phyloP scores from a whole-genome alignment of 75 land plant species.

The Pinus tabuliformis region DNA sequence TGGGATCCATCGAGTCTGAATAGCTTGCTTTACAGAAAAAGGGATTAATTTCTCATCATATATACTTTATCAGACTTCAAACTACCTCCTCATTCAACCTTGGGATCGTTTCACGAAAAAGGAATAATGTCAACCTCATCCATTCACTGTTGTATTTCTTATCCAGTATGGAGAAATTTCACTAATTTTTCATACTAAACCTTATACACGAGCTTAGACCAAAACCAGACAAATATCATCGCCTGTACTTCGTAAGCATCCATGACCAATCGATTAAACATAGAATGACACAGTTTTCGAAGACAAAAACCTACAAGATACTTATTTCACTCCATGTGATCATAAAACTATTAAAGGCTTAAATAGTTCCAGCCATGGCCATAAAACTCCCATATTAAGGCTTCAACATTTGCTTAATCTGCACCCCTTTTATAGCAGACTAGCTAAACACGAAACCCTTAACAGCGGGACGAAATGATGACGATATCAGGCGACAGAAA shows the following conservation, averaged over 20 bases:
- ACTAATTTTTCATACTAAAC: background rate
- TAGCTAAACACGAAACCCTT: background rate
- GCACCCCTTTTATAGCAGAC: background rate
- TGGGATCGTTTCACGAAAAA: background rate
- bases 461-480: background rate
- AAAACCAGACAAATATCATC: background rate
- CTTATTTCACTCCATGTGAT: background rate
- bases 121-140: background rate
- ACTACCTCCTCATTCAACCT: background rate
- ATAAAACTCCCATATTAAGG: background rate
- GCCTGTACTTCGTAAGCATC: background rate
- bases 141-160: background rate
- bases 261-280: background rate
- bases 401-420: background rate
- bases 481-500: background rate
- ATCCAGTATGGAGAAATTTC: background rate
- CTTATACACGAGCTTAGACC: background rate
- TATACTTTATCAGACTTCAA: background rate
- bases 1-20: slow-evolving; percentile 65
- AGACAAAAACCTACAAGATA: background rate
- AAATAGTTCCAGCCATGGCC: background rate
- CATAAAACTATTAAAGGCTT: background rate
- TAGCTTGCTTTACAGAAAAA: background rate
- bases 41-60: background rate
- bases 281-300: background rate